phyloP scores from a whole-genome alignment of 345 rosid genomes.

The Psidium guajava region DNA sequence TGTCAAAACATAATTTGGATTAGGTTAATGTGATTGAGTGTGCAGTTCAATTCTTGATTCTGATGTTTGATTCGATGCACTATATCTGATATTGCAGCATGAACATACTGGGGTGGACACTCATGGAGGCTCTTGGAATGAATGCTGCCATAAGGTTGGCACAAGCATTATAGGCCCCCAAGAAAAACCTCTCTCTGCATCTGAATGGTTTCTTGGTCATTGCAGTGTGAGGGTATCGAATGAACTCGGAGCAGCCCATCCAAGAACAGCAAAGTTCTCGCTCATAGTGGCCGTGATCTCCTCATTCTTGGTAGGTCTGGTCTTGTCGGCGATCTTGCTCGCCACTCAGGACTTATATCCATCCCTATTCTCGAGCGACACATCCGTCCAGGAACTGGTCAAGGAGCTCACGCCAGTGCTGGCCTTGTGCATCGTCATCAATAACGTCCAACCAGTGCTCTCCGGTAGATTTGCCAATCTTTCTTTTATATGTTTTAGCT shows the following conservation, averaged over 20 bases:
- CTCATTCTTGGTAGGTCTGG: too few relatives aligned
- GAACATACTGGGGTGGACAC: slow-evolving; percentile 82
- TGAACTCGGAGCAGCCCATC: slow-evolving; percentile 69
- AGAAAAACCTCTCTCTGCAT: not conserved
- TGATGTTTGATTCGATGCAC: too few relatives aligned
- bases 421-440: slow-evolving; percentile 53
- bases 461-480: slow-evolving; percentile 39
- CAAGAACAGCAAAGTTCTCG: slow-evolving; percentile 27
- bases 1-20: not conserved
- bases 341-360: slow-evolving; percentile 47
- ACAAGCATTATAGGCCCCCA: not conserved
- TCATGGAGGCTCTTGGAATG: slow-evolving; percentile 76
- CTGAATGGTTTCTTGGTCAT: not conserved
- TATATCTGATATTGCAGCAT: slow-evolving; percentile 20
- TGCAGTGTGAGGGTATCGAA: slow-evolving; percentile 71
- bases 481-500: not conserved
- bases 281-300: slow-evolving; percentile 50
- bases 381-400: slow-evolving; percentile 40
- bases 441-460: slow-evolving; percentile 79
- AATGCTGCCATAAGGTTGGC: slow-evolving; percentile 73
- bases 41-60: too few relatives aligned
- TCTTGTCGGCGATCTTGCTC: too few relatives aligned
- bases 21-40: too few relatives aligned
- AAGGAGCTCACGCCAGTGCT: slow-evolving; percentile 61
- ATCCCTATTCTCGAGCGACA: slow-evolving; percentile 40